Evolutionary conservation across 805 yeast genomes (phyloP), one percentile per base, ranked within the genome.

Genomic region (Teunomyces cretensis): DNA sequence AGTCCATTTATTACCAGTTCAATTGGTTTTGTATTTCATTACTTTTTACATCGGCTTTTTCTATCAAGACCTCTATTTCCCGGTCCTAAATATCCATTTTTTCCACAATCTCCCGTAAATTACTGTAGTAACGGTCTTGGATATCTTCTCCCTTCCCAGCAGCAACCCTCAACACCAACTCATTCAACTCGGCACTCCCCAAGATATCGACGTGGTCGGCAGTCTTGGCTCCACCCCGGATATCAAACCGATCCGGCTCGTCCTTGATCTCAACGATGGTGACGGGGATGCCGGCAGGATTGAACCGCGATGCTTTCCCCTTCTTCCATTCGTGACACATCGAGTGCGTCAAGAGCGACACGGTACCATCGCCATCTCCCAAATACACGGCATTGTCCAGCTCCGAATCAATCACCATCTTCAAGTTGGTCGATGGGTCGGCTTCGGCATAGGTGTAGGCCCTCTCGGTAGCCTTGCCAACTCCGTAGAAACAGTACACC

Each of bases 201-300:
- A 94, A 72, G 39, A 94, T 91, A 61, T 94, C 99, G 24, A 94
- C 99, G 64, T 94, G 99, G 57, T 94, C 99, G 1, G 98, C 97
- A 0, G 97, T 92, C 61, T 86, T 87, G 9, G 97, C 95, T 11
- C 99, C 99, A 19, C 99, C 99, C 52, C 99, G 78, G 28, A 94
- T 87, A 68, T 94, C 99, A 57, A 87, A 90, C 53, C 88, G 71
- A 58, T 88, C 96, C 0, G 99, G 99, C 60, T 91, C 95, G 58
- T 94, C 97, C 56, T 80, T 78, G 71, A 94, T 85, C 67, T 94
- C 99, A 11, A 92, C 96, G 40, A 90, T 75, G 16, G 80, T 91
- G 15, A 92, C 95, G 14, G 72, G 57, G 1, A 80, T 66, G 7
- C 77, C 75, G 1, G 87, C 96, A 1, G 99, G 99, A 61, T 94